Percentiles rank a stretch among this genome's conserved stretches.
phyloP scores from a whole-genome alignment of 352 stramenopile species.

The Pythium brachiatum region DNA sequence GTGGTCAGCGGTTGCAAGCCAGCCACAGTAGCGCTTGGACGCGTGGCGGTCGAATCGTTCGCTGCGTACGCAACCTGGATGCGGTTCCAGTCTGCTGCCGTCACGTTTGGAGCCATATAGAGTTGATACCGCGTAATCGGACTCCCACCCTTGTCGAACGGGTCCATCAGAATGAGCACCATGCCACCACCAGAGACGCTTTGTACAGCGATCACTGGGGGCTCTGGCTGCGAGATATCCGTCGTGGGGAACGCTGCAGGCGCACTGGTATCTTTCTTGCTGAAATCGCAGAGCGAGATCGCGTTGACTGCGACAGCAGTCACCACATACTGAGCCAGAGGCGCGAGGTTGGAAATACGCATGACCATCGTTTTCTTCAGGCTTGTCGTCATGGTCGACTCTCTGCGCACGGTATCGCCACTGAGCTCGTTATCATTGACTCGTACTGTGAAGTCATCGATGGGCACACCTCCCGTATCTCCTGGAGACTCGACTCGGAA shows the following conservation, averaged over 20 bases:
- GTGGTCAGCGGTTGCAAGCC: slow-evolving; percentile 25
- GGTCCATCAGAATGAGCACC: slow-evolving; percentile 40
- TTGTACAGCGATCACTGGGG: slow-evolving; percentile 25
- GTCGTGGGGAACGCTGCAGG: slow-evolving; percentile 27
- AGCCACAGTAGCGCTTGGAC: slow-evolving; percentile 34
- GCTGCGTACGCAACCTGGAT: slow-evolving; percentile 19
- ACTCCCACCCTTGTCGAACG: slow-evolving; percentile 44
- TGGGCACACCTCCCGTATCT: slow-evolving; percentile 40
- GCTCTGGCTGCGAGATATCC: slow-evolving; percentile 26
- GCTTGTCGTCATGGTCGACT: not conserved
- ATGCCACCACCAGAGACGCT: slow-evolving; percentile 48
- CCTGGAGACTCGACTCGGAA: slow-evolving; percentile 23
- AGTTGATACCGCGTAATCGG: slow-evolving; percentile 37
- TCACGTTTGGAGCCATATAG: slow-evolving; percentile 33
- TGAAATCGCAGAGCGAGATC: slow-evolving; percentile 46
- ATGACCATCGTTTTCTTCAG: slow-evolving; percentile 31
- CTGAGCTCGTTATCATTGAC: slow-evolving; percentile 32
- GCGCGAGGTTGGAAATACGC: slow-evolving; percentile 29
- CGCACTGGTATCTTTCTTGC: slow-evolving; percentile 23
- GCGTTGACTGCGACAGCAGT: slow-evolving; percentile 37
- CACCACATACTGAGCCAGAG: slow-evolving; percentile 33
- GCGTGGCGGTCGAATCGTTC: slow-evolving; percentile 1
- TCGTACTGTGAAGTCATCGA: slow-evolving; percentile 42
- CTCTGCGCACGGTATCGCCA: slow-evolving; percentile 2
- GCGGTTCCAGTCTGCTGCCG: slow-evolving; percentile 31